These are phyloP conservation scores for Brettanomyces custersianus DNA, from an alignment of 805 yeast genomes.

Conservation along the genomic window DNA sequence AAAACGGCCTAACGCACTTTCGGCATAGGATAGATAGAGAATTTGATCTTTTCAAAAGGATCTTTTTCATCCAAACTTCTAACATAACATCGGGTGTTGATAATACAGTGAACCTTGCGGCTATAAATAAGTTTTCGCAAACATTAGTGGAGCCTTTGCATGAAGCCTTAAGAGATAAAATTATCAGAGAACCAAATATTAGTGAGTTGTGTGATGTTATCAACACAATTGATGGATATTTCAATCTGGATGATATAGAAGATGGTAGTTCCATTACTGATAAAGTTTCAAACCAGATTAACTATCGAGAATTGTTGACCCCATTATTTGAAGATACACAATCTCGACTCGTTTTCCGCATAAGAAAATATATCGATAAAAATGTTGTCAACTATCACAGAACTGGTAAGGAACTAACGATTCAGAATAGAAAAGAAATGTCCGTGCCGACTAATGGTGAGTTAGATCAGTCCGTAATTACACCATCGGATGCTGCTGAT, in stretches of 20 bases:
- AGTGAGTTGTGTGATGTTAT: conserved; percentile 66
- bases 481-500: not conserved
- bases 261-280: conserved; percentile 9
- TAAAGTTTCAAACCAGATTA: conserved; percentile 19
- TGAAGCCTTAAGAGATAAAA: conserved; percentile 54
- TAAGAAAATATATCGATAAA: conserved; percentile 63
- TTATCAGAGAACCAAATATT: conserved; percentile 65
- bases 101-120: conserved; percentile 23
- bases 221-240: conserved; percentile 56
- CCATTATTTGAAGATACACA: conserved; percentile 75
- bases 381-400: conserved; percentile 62
- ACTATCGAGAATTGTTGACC: conserved; percentile 52
- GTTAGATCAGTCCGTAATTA: not conserved
- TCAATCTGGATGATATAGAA: conserved; percentile 44
- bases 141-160: conserved; percentile 70
- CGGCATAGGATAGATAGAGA: conserved; percentile 56
- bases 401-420: conserved; percentile 54
- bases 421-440: conserved; percentile 35
- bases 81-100: conserved; percentile 10
- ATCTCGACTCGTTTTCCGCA: conserved; percentile 68
- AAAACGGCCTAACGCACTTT: conserved; percentile 51
- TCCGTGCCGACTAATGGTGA: not conserved
- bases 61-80: conserved; percentile 33
- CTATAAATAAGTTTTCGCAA: conserved; percentile 50
- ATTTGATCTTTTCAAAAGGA: conserved; percentile 42